These are phyloP conservation scores for Rhizophlyctis rosea DNA, from an alignment of 192 early-diverging fungal genomes.

Conservation along the genomic window DNA sequence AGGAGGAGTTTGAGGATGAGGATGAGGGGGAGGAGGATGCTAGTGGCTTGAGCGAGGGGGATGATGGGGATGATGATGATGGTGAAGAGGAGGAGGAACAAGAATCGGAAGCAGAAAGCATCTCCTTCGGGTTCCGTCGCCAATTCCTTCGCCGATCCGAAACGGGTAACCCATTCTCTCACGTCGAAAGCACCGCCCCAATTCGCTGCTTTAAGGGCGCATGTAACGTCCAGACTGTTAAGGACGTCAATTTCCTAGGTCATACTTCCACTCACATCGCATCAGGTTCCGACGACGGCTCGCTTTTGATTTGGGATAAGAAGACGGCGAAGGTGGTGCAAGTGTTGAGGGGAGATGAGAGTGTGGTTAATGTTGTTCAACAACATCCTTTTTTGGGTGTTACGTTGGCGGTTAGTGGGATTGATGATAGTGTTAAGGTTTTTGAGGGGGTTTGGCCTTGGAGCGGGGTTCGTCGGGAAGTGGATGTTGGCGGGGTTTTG, in stretches of 20 bases:
- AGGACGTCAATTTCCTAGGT: constrained; percentile 73
- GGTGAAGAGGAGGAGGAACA: neutral
- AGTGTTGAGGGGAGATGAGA: constrained; percentile 61
- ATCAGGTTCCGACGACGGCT: constrained; percentile 77
- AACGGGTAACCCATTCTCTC: too few relatives aligned
- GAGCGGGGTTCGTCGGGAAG: neutral
- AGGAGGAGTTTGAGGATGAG: neutral
- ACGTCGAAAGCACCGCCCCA: neutral
- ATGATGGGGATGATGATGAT: neutral
- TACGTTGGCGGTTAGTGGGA: constrained; percentile 66
- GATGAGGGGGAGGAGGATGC: neutral
- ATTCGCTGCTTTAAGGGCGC: constrained; percentile 25
- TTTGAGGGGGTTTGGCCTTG: constrained; percentile 35
- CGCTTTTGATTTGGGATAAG: constrained; percentile 67
- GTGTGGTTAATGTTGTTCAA: constrained; percentile 57
- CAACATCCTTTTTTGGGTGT: constrained; percentile 54
- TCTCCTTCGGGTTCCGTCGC: neutral
- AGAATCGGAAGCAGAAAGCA: neutral
- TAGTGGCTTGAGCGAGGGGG: neutral
- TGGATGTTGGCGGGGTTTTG: neutral
- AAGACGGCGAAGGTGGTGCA: constrained; percentile 55
- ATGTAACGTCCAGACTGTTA: constrained; percentile 52
- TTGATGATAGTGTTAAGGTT: constrained; percentile 71
- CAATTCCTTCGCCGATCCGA: constrained; percentile 12
- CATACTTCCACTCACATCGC: constrained; percentile 64